These are phyloP conservation scores for Leccinum arenicola DNA, from an alignment of 768 basidiomycete species.

Conservation along the genomic window DNA sequence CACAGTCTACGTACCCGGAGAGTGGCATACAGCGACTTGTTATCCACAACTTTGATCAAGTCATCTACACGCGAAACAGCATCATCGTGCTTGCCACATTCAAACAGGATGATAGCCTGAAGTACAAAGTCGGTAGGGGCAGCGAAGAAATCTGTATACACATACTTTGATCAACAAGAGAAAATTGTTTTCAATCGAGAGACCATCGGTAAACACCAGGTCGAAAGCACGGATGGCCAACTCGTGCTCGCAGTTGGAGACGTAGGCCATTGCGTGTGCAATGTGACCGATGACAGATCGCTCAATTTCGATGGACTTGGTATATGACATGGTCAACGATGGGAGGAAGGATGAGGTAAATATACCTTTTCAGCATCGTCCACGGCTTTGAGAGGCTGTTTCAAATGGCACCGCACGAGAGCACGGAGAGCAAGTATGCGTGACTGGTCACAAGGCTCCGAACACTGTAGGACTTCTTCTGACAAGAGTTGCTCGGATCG, in stretches of 20 bases:
- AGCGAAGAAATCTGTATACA: background rate
- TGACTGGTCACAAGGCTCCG: background rate
- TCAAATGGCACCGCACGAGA: background rate
- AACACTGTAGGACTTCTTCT: background rate
- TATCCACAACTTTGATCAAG: background rate
- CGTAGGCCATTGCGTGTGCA: background rate
- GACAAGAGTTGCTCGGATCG: slow-evolving; percentile 1
- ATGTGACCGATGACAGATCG: background rate
- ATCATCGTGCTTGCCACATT: background rate
- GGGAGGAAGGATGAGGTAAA: background rate
- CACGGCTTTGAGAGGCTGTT: background rate
- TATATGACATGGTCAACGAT: background rate
- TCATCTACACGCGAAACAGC: background rate
- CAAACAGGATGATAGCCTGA: background rate
- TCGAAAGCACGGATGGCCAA: background rate
- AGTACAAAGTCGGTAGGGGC: background rate
- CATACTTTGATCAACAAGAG: background rate
- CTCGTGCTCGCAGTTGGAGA: background rate
- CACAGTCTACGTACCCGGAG: background rate
- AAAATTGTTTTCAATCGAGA: background rate
- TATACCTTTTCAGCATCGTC: background rate
- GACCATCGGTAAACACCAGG: background rate
- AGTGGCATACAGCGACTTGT: background rate
- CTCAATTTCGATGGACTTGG: background rate
- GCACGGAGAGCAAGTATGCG: slow-evolving; percentile 3